phyloP scores from a whole-genome alignment of 805 yeast species.

The Ogataea neopini region DNA sequence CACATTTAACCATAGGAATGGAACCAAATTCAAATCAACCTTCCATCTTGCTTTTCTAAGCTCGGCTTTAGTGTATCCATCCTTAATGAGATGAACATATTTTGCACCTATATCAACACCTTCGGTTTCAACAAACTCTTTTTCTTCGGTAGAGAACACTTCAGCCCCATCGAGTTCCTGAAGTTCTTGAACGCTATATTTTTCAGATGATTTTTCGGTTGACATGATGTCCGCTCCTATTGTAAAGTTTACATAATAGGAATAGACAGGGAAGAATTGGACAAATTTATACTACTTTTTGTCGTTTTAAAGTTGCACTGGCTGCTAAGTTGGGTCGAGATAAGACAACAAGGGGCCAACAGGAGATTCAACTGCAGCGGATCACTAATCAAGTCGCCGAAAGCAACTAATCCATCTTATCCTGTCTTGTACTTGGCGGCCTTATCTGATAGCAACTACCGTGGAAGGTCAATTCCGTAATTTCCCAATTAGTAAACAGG shows the following conservation, averaged over 20 bases:
- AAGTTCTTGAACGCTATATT: slow-evolving; percentile 1
- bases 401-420: too few species aligned
- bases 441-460: not conserved
- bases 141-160: slow-evolving; percentile 3
- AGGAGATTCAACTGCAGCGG: too few species aligned
- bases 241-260: too few species aligned
- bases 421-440: not conserved
- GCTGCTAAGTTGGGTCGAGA: too few species aligned
- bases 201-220: slow-evolving; percentile 9
- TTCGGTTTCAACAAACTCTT: slow-evolving; percentile 2
- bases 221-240: too few species aligned
- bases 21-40: slow-evolving; percentile 50
- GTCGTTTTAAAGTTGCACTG: too few species aligned
- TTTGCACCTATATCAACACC: slow-evolving; percentile 24
- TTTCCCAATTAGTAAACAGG: slow-evolving; percentile 5
- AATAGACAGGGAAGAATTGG: not conserved
- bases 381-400: too few species aligned
- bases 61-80: slow-evolving; percentile 25
- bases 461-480: not conserved
- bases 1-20: slow-evolving; percentile 49
- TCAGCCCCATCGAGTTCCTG: not conserved
- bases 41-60: slow-evolving; percentile 37
- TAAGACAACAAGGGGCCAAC: too few species aligned
- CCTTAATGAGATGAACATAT: slow-evolving; percentile 18
- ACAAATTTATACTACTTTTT: too few species aligned